Evolutionary conservation across 2,329 filamentous ascomycete genomes (phyloP), one percentile per base, ranked within the genome.

Genomic region (Monilinia fructicola): DNA sequence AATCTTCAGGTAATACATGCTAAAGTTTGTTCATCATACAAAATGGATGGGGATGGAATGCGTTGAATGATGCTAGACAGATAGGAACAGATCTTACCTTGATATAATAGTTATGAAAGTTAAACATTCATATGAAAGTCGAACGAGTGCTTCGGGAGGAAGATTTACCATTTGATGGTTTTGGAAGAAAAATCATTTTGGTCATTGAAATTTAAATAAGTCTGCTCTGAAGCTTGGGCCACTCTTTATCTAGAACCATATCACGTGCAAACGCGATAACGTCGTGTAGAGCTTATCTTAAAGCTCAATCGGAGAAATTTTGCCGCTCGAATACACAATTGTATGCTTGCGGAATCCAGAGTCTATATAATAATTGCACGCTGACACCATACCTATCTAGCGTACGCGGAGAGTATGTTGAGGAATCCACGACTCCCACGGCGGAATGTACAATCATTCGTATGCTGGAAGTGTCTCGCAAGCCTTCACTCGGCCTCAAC

Each of bases 1-100:
- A 42, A 64, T 70, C 68, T 73, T 80, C 77, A 76, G 77, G 77
- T 78, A 78, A 79, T 78, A 79, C 77, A 79, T 79, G 78, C 77
- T 78, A 78, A 74, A 71, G 50, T 71, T 75, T 71, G 67, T 74
- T 74, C 77, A 77, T 79, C 77, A 78, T 69, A 67, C 56, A 48
- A 50, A 61, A 31, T 12, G 44, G 50, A 12, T 38, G 38, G 44
- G 7, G 31, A 40, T 50, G 14, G 21, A 46, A 54, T 53, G 14
- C 28, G 4, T 28, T 3, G 23, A 59, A 46, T 35, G 21, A 54
- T 18, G 11, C 21, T 65, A 21, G 56, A 63, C 12, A 67, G 10
- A 38, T 58, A 54, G 28, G 21, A 50, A 55, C 56, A 23, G 67
- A 53, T 48, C 70, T 67, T 71, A 73, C 71, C 46, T 68, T 31